These are phyloP conservation scores for Clitoria ternatea DNA, from an alignment of 306 rosid species.

Conservation along the genomic window DNA sequence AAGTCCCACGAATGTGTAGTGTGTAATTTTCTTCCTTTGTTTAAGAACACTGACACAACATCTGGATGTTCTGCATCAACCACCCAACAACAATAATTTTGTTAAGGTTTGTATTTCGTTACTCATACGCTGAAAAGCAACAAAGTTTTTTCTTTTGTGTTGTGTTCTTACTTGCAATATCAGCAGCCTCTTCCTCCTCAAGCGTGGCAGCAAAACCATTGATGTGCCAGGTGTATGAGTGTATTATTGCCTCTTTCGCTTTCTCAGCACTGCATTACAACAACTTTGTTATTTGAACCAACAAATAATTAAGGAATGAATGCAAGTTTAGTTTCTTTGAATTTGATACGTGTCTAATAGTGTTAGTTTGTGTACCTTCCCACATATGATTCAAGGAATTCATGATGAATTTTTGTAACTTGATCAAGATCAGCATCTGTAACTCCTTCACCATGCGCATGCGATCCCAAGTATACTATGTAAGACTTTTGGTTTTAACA, in stretches of 20 bases:
- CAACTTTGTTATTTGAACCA: neutral
- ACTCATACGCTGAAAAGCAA: neutral
- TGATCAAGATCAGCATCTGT: constrained; percentile 41
- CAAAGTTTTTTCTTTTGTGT: neutral
- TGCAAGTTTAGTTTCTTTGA: too few relatives aligned
- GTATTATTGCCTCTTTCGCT: constrained; percentile 51
- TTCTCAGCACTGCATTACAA: constrained; percentile 32
- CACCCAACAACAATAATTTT: neutral
- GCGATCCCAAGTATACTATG: constrained; percentile 75
- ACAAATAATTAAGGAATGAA: neutral
- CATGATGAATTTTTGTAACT: constrained; percentile 50
- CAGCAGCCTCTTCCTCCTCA: constrained; percentile 30
- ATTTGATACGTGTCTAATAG: too few relatives aligned
- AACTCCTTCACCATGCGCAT: constrained; percentile 45
- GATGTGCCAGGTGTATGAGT: constrained; percentile 59
- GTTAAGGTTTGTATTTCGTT: neutral
- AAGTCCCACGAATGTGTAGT: constrained; percentile 84
- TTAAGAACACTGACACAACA: constrained; percentile 53
- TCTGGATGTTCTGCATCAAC: constrained; percentile 40
- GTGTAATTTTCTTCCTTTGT: constrained; percentile 68
- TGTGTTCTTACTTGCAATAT: constrained; percentile 20
- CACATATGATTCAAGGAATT: constrained; percentile 37
- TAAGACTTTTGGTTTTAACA: constrained; percentile 38
- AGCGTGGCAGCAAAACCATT: constrained; percentile 57
- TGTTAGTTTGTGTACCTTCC: constrained; percentile 35